Conservation (phyloP, 768 basidiomycete species). For the Leccinum arenicola region DNA sequence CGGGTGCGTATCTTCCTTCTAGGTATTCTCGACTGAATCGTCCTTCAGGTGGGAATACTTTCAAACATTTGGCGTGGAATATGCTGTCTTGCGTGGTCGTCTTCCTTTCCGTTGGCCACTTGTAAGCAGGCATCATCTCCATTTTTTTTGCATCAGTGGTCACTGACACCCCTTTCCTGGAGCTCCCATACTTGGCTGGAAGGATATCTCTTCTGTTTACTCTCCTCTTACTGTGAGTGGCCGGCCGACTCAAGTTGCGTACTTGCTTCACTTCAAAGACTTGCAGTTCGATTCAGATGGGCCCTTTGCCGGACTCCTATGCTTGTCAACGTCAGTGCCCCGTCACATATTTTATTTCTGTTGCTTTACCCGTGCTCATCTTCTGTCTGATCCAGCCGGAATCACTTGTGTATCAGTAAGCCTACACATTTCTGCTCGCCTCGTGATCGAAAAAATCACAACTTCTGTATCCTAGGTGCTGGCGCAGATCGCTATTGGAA, state of each 20-base stretch:
- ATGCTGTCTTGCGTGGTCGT: slow-evolving; percentile 16
- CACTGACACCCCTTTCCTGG: neutral
- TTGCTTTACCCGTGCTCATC: neutral
- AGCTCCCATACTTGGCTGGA: slow-evolving; percentile 28
- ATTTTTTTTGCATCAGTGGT: neutral
- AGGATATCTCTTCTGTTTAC: slow-evolving; percentile 11
- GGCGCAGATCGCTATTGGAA: slow-evolving; percentile 16
- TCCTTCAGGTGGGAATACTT: slow-evolving; percentile 26
- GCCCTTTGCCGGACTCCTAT: neutral
- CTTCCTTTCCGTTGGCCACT: slow-evolving; percentile 26
- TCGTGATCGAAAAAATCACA: neutral
- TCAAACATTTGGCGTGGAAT: slow-evolving; percentile 18
- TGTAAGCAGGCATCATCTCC: slow-evolving; percentile 12
- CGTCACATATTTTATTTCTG: neutral
- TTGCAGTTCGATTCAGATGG: slow-evolving; percentile 4
- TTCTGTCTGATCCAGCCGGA: neutral
- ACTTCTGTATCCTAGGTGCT: slow-evolving; percentile 5
- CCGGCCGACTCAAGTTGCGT: neutral
- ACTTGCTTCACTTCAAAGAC: neutral
- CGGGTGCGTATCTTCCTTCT: slow-evolving; percentile 9
- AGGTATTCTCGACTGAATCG: neutral
- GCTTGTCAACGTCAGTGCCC: slow-evolving; percentile 21
- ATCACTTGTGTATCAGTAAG: slow-evolving; percentile 8
- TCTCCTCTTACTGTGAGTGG: slow-evolving; percentile 16
- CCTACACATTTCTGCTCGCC: neutral